Base-by-base conservation (phyloP, 192 early-diverging fungal species). In the Coemansia sp. region DNA sequence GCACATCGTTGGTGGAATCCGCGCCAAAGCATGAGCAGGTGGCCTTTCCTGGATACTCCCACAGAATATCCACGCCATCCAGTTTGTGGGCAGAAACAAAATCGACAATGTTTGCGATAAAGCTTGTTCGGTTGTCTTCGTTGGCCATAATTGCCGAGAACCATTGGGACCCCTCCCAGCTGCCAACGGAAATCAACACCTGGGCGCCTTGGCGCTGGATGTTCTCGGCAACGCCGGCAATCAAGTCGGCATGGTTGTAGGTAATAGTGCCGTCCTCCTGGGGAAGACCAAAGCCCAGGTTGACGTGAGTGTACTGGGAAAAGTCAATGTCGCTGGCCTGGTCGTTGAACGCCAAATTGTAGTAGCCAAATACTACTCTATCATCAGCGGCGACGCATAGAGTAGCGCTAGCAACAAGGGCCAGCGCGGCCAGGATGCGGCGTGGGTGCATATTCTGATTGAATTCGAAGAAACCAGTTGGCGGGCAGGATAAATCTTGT, bases 1-100 rank as follows among this genome's bases (percentile, higher is more conserved):
- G 70, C 7, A 81, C 64, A 56, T 91, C 89, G 46, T 83, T 81
- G 2, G 56, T 53, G 0, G 44, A 40, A 59, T 85, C 83, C 35
- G 77, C 58, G 2, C 41, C 48, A 31, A 70, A 78, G 26, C 70
- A 67, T 3, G 47, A 47, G 19, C 59, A 45, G 17, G 67, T 80
- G n/a, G 53, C 23, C 15, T 69, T 55, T 3, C 79, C 79, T 4
- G 81, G 88, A 55, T 84, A 88, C 62, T 90, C 87, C 83, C 77
- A 88, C 52, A 87, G 87, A 49, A 89, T 79, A 59, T 90, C 87
- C 9, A 77, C 60, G 11, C 84, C 83, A 49, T 84, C 80, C 6
- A 81, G 67, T 2, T 63, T 49, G 30, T 83, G 78, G 27, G 53
- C 56, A 26, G 68, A 43, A 31, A 86, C 79, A 25, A 77, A 76